Percentiles rank a stretch among this genome's conserved stretches.
Conservation (phyloP, 2,329 filamentous ascomycete genomes). For the Claviceps humidiphila region DNA sequence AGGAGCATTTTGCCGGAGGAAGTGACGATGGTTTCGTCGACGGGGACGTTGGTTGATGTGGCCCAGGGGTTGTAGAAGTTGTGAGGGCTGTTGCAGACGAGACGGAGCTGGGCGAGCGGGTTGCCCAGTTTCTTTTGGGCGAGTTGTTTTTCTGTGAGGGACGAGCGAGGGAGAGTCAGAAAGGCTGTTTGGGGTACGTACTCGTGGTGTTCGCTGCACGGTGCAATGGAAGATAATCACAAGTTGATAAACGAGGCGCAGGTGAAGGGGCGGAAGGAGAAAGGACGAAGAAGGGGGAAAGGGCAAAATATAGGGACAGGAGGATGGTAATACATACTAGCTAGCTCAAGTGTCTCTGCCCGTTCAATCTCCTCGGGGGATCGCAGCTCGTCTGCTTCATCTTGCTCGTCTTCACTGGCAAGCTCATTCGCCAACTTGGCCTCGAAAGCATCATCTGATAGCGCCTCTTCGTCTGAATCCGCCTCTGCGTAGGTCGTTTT, state of each 20-base stretch:
- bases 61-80: constrained; percentile 94
- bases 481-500: constrained; percentile 35
- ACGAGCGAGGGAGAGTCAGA: background rate
- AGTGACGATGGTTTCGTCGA: constrained; percentile 74
- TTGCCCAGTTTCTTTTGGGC: constrained; percentile 85
- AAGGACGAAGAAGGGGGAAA: no score
- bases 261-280: background rate
- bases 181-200: background rate
- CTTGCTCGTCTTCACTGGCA: constrained; percentile 24
- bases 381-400: constrained; percentile 19
- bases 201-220: no score
- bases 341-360: constrained; percentile 57
- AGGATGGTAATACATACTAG: constrained; percentile 40
- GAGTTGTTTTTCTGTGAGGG: constrained; percentile 64
- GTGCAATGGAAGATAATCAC: background rate
- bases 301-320: no score
- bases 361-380: constrained; percentile 50
- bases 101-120: constrained; percentile 76
- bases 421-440: constrained; percentile 56
- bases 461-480: constrained; percentile 42
- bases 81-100: constrained; percentile 87
- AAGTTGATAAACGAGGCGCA: no score
- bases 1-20: constrained; percentile 93
- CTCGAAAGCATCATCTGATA: constrained; percentile 80
- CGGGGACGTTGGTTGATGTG: constrained; percentile 38